Base-by-base conservation (phyloP, 2,329 filamentous ascomycete species). In the Alternaria arbusti region DNA sequence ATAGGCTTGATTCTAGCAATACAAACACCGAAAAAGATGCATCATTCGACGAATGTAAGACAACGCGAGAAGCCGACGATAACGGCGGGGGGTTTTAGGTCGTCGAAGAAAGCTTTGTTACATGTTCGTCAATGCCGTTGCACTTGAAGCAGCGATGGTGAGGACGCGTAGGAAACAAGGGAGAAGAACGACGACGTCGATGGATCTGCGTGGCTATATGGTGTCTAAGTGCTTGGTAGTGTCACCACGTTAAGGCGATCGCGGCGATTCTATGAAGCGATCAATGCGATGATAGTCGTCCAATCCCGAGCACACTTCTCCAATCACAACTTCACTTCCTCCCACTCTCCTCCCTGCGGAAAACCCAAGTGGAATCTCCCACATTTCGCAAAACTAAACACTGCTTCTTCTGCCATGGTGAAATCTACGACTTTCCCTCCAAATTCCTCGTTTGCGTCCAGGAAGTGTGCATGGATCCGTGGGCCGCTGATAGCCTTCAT, bases 41-140 rank as follows among this genome's bases (percentile, higher is more conserved):
- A 50, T n/a, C 6, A 30, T 30, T 8, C 26, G 15, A 30, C 47
- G 25, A 28, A 50, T 12, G 5, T 7, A 28, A 30, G 20, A 9
- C 2, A 50, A 7, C 47, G 26, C 12, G 5, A 30, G 2, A 15
- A 30, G 1, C 83, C 83, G 2, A 85, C 83, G 2, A 79, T 81
- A 0, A 86, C 77, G 0, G 85, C 84, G n/a, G 86, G 67, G 0
- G 84, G 86, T 68, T 85, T 83, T 6, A 86, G 74, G 52, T 86
- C 84, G 61, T 84, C 79, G 62, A 85, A 84, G 73, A 85, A 86
- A 3, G 83, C 79, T 3, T 83, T 40, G 36, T 3, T 2, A 17
- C 15, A 3, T 40, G 36, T 17, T 17, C 36, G 36, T 40, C 36
- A 6, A 40, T 40, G 36, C 36, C 36, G n/a, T 40, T 40, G 36